Evolutionary conservation across 2,329 filamentous ascomycete genomes (phyloP), one percentile per base, ranked within the genome.

Genomic region (Exophiala calicioides): DNA sequence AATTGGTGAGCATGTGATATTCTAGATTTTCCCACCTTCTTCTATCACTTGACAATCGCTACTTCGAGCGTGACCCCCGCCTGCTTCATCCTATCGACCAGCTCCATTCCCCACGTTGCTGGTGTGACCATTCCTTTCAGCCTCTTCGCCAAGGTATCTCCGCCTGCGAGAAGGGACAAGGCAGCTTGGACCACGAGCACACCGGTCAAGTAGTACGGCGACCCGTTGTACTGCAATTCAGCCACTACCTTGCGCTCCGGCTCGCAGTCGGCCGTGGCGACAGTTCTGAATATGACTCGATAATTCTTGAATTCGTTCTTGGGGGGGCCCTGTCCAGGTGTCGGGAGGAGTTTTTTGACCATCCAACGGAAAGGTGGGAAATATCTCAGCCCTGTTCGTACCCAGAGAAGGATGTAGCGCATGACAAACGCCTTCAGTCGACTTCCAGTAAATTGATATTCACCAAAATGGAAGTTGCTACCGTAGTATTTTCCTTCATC

Each of bases 401-500:
- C 73, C 50, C 12, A 68, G 68, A 32, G 68, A 65, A 53, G 64
- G 68, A 48, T 72, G 68, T 8, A 70, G 42, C 6, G 46, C 55
- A 39, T 72, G 65, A 41, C 9, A 13, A 38, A 38, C 4, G 35
- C 35, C 35, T 38, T 38, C 19, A 38, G 18, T 21, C 35, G 35
- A 2, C 19, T 38, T 21, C 35, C 35, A 13, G 26, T 13, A 23
- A 10, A 9, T 21, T 38, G 35, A n/a, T 38, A 38, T 21, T 38
- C 35, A 13, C 7, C 4, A n/a, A 38, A 38, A 4, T 4, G n/a
- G n/a, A 38, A 38, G 2, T 24, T 38, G 4, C 66, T 62, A 15
- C 38, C 36, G 27, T 55, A 65, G 43, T 52, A 68, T 59, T 76
- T 70, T 52, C 63, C 66, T 79, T 74, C 5, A 89, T 67, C 2